Conservation (phyloP, 805 yeast species). For the Lachancea sp. region DNA sequence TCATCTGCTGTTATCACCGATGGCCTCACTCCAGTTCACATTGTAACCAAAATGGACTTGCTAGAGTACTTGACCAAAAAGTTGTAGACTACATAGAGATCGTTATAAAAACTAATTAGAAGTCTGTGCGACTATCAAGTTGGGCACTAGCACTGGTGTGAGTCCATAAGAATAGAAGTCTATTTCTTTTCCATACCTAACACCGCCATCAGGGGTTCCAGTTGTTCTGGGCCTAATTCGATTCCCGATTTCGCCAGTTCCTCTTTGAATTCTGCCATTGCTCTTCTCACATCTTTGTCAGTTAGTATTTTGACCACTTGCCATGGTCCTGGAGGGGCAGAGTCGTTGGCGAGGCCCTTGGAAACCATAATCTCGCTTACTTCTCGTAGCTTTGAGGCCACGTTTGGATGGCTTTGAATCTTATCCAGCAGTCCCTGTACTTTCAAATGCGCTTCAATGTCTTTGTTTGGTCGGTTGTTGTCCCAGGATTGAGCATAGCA, state of each 20-base stretch:
- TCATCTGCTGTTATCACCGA: conserved; percentile 81
- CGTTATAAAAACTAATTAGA: too few relatives aligned
- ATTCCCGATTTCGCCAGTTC: conserved; percentile 27
- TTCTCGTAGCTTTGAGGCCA: conserved; percentile 16
- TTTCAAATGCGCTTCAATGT: conserved; percentile 23
- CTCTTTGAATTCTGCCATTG: conserved; percentile 22
- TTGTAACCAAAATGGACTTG: conserved; percentile 83
- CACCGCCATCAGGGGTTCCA: conserved; percentile 26
- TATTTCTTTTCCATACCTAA: conserved; percentile 21
- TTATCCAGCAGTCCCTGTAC: conserved; percentile 22
- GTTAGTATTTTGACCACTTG: conserved; percentile 24
- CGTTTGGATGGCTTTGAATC: conserved; percentile 19
- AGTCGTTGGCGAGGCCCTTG: conserved; percentile 16
- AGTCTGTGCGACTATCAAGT: neutral
- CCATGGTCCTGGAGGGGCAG: conserved; percentile 18
- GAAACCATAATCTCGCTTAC: conserved; percentile 19
- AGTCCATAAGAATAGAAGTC: neutral
- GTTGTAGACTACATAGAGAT: neutral
- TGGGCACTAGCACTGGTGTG: neutral
- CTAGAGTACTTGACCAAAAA: conserved; percentile 40
- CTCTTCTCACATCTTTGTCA: conserved; percentile 23
- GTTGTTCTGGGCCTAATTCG: conserved; percentile 24
- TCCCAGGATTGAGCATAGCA: conserved; percentile 27
- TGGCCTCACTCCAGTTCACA: conserved; percentile 67
- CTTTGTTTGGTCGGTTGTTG: conserved; percentile 17